Evolutionary conservation across 345 rosid genomes (phyloP).

Genomic region (Litchi chinensis): DNA sequence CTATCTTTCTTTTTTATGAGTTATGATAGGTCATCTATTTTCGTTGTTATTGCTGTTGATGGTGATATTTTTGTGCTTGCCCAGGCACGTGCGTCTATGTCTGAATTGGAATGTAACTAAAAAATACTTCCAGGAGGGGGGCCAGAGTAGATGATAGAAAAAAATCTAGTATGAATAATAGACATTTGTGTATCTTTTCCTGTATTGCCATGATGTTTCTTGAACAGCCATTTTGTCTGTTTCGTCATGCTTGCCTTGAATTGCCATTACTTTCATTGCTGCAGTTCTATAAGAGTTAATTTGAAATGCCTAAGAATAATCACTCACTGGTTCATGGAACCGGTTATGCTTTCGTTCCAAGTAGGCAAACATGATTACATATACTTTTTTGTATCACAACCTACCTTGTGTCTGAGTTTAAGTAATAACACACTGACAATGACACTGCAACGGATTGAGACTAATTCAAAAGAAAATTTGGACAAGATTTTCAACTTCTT

Average conservation of each 20-base stretch:
- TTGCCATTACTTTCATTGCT: not conserved
- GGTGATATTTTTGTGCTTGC: not conserved
- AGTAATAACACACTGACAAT: not conserved
- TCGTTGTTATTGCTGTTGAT: not conserved
- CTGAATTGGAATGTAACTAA: not conserved
- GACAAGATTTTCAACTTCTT: not conserved
- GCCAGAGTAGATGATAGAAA: not conserved
- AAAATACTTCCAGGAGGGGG: not conserved
- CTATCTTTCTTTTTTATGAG: not conserved
- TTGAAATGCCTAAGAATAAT: not conserved
- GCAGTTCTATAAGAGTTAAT: not conserved
- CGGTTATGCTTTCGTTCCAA: not conserved
- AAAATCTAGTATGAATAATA: not conserved
- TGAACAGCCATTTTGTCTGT: not conserved
- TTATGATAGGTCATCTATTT: not conserved
- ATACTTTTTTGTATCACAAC: not conserved
- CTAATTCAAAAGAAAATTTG: not conserved
- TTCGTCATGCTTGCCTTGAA: not conserved
- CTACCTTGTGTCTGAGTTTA: not conserved
- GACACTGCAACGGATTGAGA: not conserved
- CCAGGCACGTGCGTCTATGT: not conserved
- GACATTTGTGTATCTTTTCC: not conserved
- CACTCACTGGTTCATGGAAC: not conserved
- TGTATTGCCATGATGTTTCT: not conserved
- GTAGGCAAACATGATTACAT: not conserved